A percentile compares a stretch with the other conserved stretches of the same genome.
Evolutionary conservation across 2,329 filamentous ascomycete species (phyloP).

Genomic region (Fusarium sp.): DNA sequence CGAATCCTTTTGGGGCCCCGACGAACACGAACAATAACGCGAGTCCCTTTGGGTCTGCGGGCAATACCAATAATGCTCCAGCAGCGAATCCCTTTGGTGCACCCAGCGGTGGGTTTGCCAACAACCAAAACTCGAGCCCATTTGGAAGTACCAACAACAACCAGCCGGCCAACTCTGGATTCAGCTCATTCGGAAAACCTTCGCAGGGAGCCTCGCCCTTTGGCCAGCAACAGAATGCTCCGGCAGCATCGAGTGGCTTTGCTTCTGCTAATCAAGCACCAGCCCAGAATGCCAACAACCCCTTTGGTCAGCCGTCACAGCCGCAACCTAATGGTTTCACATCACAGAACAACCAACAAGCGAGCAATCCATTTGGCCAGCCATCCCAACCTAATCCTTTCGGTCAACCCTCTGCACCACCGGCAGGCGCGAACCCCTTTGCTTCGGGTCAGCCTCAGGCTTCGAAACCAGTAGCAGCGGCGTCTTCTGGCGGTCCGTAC

Average conservation of each 20-base stretch:
- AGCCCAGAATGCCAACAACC: slow-evolving; percentile 34
- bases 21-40: slow-evolving; percentile 35
- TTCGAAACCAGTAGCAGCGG: not conserved
- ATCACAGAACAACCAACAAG: slow-evolving; percentile 36
- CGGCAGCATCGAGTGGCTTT: slow-evolving; percentile 44
- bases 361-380: slow-evolving; percentile 41
- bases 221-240: slow-evolving; percentile 27
- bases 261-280: slow-evolving; percentile 32
- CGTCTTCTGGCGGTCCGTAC: slow-evolving; percentile 51
- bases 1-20: slow-evolving; percentile 50
- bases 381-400: slow-evolving; percentile 40
- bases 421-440: slow-evolving; percentile 41
- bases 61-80: slow-evolving; percentile 34
- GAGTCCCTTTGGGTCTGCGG: slow-evolving; percentile 41
- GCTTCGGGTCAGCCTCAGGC: slow-evolving; percentile 23
- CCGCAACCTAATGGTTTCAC: slow-evolving; percentile 38
- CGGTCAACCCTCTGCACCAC: slow-evolving; percentile 36
- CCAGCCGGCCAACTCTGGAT: slow-evolving; percentile 26
- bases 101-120: slow-evolving; percentile 20
- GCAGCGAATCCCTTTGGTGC: slow-evolving; percentile 45
- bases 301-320: slow-evolving; percentile 43
- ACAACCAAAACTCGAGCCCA: slow-evolving; percentile 31
- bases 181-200: slow-evolving; percentile 44
- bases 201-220: slow-evolving; percentile 37
- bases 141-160: slow-evolving; percentile 34